Evolutionary conservation across 2,329 filamentous ascomycete genomes (phyloP), one percentile per base, ranked within the genome.

Genomic region (Botrytis fabae): DNA sequence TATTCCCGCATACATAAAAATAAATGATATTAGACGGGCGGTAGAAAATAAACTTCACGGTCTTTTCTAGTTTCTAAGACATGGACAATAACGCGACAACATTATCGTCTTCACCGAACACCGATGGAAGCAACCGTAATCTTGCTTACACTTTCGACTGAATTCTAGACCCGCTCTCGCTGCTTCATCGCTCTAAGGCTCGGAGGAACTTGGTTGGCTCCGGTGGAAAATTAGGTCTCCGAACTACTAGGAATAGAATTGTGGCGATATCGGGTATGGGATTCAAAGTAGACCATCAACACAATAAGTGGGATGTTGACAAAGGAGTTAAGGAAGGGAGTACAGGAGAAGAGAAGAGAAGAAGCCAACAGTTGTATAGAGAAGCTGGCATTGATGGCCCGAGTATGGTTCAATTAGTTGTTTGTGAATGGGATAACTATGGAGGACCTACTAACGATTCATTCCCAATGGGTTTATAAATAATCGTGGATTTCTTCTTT

Each of bases 111-210:
- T 68, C 64, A 68, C 64, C 64, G 64, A 68, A 54, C 25, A 28
- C 32, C 14, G 22, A 38, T 66, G 25, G 16, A 32, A 40, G 10
- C 14, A n/a, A 10, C 28, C 16, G 38, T 63, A 20, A 63, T 65
- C n/a, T 54, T 65, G 64, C 64, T 68, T 68, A 68, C 46, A 38
- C 32, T 54, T 68, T 54, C 46, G 64, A 68, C 35, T 68, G 35
- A 20, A 68, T 68, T 68, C 64, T 68, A 68, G 64, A 68, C 64
- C 64, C 46, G 64, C 40, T 66, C 64, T 20, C 38, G 60, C 60
- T n/a, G 51, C 51, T 57, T 57, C 51, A 28, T 32, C n/a, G 18
- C 51, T 28, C 51, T 28, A 57, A 57, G 51, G n/a, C 28, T 57
- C 35, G 60, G 60, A 62, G 22, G 14, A 69, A 60, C 20, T 69